Evolutionary conservation across 768 basidiomycete genomes (phyloP), one percentile per base, ranked within the genome.

Genomic region (Mrakia gelida): DNA sequence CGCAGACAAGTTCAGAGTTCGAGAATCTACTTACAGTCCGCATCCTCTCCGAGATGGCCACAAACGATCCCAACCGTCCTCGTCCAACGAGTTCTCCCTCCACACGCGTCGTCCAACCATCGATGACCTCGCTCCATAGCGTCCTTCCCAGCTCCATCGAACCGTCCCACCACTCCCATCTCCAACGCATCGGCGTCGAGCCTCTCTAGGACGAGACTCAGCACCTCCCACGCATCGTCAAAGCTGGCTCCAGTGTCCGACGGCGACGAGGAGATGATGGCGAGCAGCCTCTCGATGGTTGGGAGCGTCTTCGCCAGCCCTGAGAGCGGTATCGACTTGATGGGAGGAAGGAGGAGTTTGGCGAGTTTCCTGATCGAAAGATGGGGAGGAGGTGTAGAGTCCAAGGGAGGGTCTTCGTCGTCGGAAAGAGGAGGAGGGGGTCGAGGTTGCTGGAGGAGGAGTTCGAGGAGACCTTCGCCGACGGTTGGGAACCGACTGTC

Each of bases 401-500:
- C 49, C 49, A 21, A 52, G 18, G 49, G 49, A 52, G 16, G 43
- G 28, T 38, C 56, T 52, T 52, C 49, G 9, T 41, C 11, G 6
- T 23, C 43, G 3, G 10, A 26, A 3, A 28, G 21, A 26, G 43
- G 23, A 28, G 52, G n/a, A 41, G 38, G 32, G 7, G 56, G 41
- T 5, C 16, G 41, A 21, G 70, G 59, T 26, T 28, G 68, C 34
- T 59, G 52, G 71, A 79, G 54, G 59, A 79, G 78, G 26, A 79
- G 74, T 38, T 45, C 34, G 43, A 79, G 54, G 18, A 70, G 65
- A 30, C 76, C 67, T 56, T 67, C 30, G 82, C 82, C 83, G 79
- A 82, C 41, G 73, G 34, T 23, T 74, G 78, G 32, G 70, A 32
- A 26, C 1, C 82, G 11, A 68, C 67, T 10, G 67, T 63, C 23